Evolutionary conservation across 2,329 filamentous ascomycete species (phyloP), one percentile per base, ranked within the genome.

Genomic region (Xylariaceae sp.): DNA sequence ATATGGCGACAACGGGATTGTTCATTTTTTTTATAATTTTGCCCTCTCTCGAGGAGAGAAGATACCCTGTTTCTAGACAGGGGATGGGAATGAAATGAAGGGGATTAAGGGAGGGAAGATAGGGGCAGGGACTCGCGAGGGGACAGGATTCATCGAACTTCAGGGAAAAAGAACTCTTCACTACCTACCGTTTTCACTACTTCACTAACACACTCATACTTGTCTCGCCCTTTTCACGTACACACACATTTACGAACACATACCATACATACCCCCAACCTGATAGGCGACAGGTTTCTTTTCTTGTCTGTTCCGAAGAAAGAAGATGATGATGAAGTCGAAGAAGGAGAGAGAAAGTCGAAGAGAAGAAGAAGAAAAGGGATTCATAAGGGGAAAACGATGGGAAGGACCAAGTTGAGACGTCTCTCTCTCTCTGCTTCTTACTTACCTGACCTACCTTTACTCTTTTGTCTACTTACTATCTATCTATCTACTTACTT

Each of bases 271-370:
- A 11, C 42, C n/a, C n/a, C 42, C 42, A n/a, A 45, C 13, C 13
- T 13, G 42, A n/a, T 45, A 45, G 55, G 55, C 55, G 55, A 35
- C 35, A 51, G 35, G 55, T 45, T 39, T 45, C 44, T 56, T 37
- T 39, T 34, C 35, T 37, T 56, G 39, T 45, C 42, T n/a, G 39
- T 18, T 23, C n/a, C 30, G 42, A 51, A 17, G 37, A 51, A 44
- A 51, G 48, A 54, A 35, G 37, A 23, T 17, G n/a, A 49, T 37
- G 50, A 10, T 10, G 8, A 9, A 42, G 37, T 42, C 8, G 9
- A 13, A 9, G 9, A 54, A 6, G 37, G 9, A 2, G 47, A 51
- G 53, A 55, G 54, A 47, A 56, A 59, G 53, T 62, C 45, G 23
- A 30, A 30, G 23, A 30, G 23, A 30, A 30, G 23, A 30, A 30